Percentiles rank a stretch among this genome's conserved stretches.
phyloP scores from a whole-genome alignment of 176 grass and related monocot species.

The Oryza brachyantha region DNA sequence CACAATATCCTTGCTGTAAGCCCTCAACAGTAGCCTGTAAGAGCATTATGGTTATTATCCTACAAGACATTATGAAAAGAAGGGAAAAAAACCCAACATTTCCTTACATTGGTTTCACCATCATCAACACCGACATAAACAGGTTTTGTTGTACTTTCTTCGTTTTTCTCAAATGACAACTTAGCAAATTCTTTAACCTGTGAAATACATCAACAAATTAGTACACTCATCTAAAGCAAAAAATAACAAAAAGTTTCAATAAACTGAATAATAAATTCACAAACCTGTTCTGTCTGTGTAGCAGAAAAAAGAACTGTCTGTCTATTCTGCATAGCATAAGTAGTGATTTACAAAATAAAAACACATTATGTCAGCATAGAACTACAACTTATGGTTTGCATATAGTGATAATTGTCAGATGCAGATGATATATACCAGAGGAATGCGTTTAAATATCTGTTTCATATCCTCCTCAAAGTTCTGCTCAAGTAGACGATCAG shows the following conservation, averaged over 20 bases:
- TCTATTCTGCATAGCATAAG: constrained; percentile 57
- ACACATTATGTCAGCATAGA: constrained; percentile 2
- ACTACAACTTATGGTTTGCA: neutral
- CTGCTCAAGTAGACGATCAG: constrained; percentile 83
- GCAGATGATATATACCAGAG: constrained; percentile 52
- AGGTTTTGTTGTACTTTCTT: constrained; percentile 75
- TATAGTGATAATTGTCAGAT: neutral
- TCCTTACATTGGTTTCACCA: constrained; percentile 68
- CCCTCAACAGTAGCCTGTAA: constrained; percentile 89
- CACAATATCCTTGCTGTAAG: constrained; percentile 87
- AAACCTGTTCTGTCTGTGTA: constrained; percentile 81
- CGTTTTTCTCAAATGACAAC: constrained; percentile 89
- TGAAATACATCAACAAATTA: constrained; percentile 16
- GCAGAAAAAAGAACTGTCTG: constrained; percentile 99
- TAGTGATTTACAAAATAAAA: neutral
- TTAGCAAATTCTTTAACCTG: constrained; percentile 93
- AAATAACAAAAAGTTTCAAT: neutral
- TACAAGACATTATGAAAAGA: neutral
- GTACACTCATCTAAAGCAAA: neutral
- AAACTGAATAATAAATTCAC: constrained; percentile 25
- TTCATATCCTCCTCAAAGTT: constrained; percentile 99
- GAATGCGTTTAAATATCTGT: constrained; percentile 95
- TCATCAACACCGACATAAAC: constrained; percentile 92
- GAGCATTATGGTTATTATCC: constrained; percentile 27
- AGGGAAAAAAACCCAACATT: neutral